These are phyloP conservation scores for Corymbia citriodora DNA, from an alignment of 441 rosid genomes.

Conservation along the genomic window DNA sequence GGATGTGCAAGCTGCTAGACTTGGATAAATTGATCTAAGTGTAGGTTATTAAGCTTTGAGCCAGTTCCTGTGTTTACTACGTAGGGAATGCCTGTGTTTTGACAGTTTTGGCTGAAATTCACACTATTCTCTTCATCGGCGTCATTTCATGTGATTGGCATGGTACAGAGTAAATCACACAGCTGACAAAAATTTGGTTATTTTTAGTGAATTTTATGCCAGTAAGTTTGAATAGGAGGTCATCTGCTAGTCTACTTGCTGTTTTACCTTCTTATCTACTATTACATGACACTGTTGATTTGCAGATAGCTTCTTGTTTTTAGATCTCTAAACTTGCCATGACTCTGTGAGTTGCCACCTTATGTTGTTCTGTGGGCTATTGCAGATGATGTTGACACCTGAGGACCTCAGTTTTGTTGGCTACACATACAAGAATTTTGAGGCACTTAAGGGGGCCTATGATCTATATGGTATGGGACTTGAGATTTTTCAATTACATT, in stretches of 20 bases:
- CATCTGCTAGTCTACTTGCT: background rate
- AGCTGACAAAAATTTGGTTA: background rate
- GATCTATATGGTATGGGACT: background rate
- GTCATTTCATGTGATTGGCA: background rate
- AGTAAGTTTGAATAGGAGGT: background rate
- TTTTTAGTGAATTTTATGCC: background rate
- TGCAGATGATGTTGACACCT: constrained; percentile 42
- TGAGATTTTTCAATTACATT: background rate
- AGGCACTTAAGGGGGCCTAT: constrained; percentile 15
- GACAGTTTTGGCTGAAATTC: background rate
- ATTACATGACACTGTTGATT: background rate
- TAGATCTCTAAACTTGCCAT: background rate
- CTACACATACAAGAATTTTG: constrained; percentile 53
- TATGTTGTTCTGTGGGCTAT: background rate
- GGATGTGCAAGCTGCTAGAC: background rate
- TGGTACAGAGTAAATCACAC: background rate
- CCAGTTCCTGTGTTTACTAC: background rate
- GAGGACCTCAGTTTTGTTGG: constrained; percentile 53
- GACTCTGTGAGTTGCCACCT: background rate
- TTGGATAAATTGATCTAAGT: background rate
- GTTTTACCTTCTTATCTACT: background rate
- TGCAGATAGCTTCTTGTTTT: background rate
- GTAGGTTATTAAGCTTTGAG: background rate
- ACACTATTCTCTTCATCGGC: background rate
- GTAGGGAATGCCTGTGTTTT: background rate